Conservation (phyloP, 108 stramenopile species). For the Cyclotella sp. region DNA sequence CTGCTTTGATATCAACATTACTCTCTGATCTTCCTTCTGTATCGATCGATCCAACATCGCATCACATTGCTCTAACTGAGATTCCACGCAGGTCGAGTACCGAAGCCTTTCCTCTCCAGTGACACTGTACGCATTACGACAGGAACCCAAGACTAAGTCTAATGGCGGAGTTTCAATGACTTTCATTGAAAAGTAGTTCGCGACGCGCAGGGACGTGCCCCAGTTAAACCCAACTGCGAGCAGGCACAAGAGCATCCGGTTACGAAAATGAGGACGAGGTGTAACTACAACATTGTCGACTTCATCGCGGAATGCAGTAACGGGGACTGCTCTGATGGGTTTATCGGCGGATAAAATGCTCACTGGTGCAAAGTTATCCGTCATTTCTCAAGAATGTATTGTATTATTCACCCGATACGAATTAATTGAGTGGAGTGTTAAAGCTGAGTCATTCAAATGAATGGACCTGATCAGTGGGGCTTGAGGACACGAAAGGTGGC, state of each 20-base stretch:
- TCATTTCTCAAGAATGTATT: background rate
- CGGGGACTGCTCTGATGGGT: background rate
- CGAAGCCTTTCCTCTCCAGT: constrained; percentile 38
- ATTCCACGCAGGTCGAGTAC: constrained; percentile 41
- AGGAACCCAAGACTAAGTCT: constrained; percentile 27
- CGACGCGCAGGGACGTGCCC: constrained; percentile 43
- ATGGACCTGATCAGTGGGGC: background rate
- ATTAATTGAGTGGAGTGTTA: too few species aligned
- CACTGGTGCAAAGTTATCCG: background rate
- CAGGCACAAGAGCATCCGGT: constrained; percentile 44
- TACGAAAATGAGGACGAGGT: constrained; percentile 31
- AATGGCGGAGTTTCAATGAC: constrained; percentile 43
- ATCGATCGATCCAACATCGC: constrained; percentile 22
- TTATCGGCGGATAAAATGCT: background rate
- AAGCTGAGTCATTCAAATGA: background rate
- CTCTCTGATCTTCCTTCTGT: constrained; percentile 38
- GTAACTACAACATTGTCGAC: background rate
- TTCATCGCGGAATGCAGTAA: background rate
- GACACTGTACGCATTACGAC: constrained; percentile 26
- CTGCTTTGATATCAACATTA: constrained; percentile 8
- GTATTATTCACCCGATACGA: background rate
- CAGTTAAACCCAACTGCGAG: constrained; percentile 47
- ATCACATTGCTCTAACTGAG: constrained; percentile 41
- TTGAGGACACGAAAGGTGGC: background rate
- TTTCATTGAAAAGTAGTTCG: constrained; percentile 33